Evolutionary conservation across 2,329 filamentous ascomycete species (phyloP).

Genomic region (Emmonsia crescens): DNA sequence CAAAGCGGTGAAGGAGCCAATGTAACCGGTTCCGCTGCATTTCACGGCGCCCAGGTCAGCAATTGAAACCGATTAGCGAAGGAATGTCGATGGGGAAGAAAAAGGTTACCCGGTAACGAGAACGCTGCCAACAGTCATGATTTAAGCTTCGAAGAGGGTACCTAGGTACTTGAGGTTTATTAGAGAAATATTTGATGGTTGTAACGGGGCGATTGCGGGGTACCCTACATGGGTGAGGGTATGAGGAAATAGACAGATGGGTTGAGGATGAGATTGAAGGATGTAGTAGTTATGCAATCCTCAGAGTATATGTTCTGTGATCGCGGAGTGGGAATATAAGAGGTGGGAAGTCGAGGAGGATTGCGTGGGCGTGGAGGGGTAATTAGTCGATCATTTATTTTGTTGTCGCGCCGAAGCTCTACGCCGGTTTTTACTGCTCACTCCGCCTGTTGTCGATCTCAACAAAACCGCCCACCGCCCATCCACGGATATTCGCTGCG

Average conservation of each 20-base stretch:
- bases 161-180: neutral
- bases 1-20: conserved; percentile 91
- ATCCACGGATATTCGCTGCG: neutral
- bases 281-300: neutral
- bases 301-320: neutral
- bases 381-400: neutral
- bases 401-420: neutral
- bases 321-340: neutral
- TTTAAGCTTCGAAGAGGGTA: conserved; percentile 8
- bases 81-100: conserved; percentile 5
- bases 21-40: conserved; percentile 89
- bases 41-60: conserved; percentile 16
- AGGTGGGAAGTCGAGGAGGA: neutral
- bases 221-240: neutral
- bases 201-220: neutral
- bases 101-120: conserved; percentile 75
- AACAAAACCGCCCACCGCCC: neutral
- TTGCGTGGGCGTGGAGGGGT: neutral
- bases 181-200: neutral
- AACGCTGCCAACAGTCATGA: conserved; percentile 75
- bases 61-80: conserved; percentile 17
- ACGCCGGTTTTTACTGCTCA: no score
- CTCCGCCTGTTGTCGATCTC: neutral
- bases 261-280: neutral
- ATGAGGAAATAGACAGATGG: neutral